Evolutionary conservation across 2,329 filamentous ascomycete species (phyloP), one percentile per base, ranked within the genome.

Genomic region (Helotiales sp.): DNA sequence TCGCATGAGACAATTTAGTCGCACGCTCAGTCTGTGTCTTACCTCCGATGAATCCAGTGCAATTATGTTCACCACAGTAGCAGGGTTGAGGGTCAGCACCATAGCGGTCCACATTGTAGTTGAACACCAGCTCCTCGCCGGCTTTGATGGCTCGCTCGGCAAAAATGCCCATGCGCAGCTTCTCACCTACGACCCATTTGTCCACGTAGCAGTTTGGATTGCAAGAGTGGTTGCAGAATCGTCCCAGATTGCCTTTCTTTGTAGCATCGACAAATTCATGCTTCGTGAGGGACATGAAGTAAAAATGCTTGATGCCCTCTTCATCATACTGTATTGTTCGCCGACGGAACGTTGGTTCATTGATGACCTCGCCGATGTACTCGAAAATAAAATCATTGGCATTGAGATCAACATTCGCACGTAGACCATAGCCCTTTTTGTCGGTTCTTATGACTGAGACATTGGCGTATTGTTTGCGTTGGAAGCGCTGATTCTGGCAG

Each of bases 171-270:
- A 99, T 99, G 68, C 95, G 93, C 71, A 98, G 80, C 78, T 97
- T 98, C 69, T 96, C 91, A 17, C 92, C 93, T 31, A 99, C 92
- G 58, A 98, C 93, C 95, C 95, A 99, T 77, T 99, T 99, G 81
- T 99, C 95, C 63, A 99, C 93, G 74, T 96, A 98, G 76, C 93
- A 98, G 72, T 99, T 99, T 17, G 95, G 95, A 73, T 95, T 96
- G 81, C 95, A 99, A 8, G 95, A 98, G 74, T 99, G 95, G 70
- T 99, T 99, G 83, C 95, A 99, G 71, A 99, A 99, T 29, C 95
- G 88, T 52, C 93, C 95, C 5, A 99, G 83, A 66, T 98, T 98
- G 51, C 95, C 95, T 73, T 91, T 96, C 72, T 95, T 96, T 9
- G 95, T 99, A 22, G 95, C 95, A 75, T 99, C 95, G 58, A 99